Evolutionary conservation across 73 alveolate species (phyloP), one percentile per base, ranked within the genome.

Genomic region (Paramecium bursaria): DNA sequence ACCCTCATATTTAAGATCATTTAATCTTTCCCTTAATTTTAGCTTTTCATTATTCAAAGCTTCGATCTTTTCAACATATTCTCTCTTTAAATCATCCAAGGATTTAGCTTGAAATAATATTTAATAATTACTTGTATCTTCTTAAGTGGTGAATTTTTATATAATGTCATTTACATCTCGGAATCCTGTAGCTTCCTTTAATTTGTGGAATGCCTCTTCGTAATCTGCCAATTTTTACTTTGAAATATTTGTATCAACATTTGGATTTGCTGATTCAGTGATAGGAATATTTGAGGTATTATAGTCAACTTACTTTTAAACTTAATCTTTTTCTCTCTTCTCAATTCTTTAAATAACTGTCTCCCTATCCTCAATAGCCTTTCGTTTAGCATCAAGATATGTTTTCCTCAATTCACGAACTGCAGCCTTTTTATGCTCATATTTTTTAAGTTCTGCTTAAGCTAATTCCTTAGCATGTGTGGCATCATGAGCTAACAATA

Each of bases 161-260:
- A 98, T 96, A 74, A 98, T 93, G 86, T 98, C 99, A 87, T 98
- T 98, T 25, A 96, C 98, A 88, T 98, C 99, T 75, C 96, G 91
- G 14, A 96, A 99, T 0, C 99, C 99, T 27, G 99, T 95, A 3
- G 98, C 96, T 47, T 95, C 99, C 74, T 90, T 57, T 27, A 85
- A 61, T 75, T 91, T 93, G 30, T 92, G 76, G 87, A 93, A 80
- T 7, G 98, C 93, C 54, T 88, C 95, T 21, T 90, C 95, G 53
- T 85, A 93, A 33, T 88, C 96, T 15, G 74, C 52, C 5, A 91
- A 74, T 46, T 86, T 61, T 50, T 76, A 35, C 46, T 86, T 75
- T 73, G 61, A 33, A 35, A 85, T 57, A 21, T 55, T 73, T 19
- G 79, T 29, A 46, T 73, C 90, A 22, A 49, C 55, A 85, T 85